Percentiles rank a stretch among this genome's conserved stretches.
phyloP scores from a whole-genome alignment of 805 yeast species.

The Maudiozyma bulderi region DNA sequence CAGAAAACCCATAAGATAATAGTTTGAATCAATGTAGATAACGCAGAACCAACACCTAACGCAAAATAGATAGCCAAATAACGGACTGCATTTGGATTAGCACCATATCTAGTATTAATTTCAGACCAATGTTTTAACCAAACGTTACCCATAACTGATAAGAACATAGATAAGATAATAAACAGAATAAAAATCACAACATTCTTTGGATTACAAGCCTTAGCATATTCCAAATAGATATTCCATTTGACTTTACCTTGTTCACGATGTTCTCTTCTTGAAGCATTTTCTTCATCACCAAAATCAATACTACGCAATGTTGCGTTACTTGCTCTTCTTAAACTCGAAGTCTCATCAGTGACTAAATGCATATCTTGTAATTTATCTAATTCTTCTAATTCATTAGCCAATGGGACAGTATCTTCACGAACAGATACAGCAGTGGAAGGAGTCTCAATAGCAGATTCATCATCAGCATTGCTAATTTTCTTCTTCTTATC shows the following conservation, averaged over 20 bases:
- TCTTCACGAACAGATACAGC: slow-evolving; percentile 15
- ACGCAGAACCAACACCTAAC: slow-evolving; percentile 62
- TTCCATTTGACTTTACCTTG: slow-evolving; percentile 90
- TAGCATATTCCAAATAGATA: slow-evolving; percentile 74
- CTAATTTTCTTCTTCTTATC: slow-evolving; percentile 13
- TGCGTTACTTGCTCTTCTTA: slow-evolving; percentile 55
- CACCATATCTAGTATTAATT: slow-evolving; percentile 57
- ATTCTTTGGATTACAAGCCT: slow-evolving; percentile 68
- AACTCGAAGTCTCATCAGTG: slow-evolving; percentile 30
- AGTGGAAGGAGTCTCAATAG: slow-evolving; percentile 3
- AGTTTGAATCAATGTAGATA: slow-evolving; percentile 53
- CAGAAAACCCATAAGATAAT: slow-evolving; percentile 70
- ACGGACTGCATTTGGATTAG: slow-evolving; percentile 60
- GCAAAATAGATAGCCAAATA: slow-evolving; percentile 69
- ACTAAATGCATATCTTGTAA: slow-evolving; percentile 21
- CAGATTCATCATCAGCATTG: background rate
- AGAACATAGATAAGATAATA: slow-evolving; percentile 47
- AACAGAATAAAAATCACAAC: slow-evolving; percentile 50
- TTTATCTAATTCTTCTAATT: slow-evolving; percentile 25
- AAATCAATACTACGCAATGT: slow-evolving; percentile 27
- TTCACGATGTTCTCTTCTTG: slow-evolving; percentile 66
- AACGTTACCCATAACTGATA: slow-evolving; percentile 62
- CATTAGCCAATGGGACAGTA: slow-evolving; percentile 21
- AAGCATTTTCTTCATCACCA: slow-evolving; percentile 30
- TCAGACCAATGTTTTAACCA: slow-evolving; percentile 99